Percentiles rank a stretch among this genome's conserved stretches.
Evolutionary conservation across 176 grass and related monocot species (phyloP).

Genomic region (Hordeum vulgare): DNA sequence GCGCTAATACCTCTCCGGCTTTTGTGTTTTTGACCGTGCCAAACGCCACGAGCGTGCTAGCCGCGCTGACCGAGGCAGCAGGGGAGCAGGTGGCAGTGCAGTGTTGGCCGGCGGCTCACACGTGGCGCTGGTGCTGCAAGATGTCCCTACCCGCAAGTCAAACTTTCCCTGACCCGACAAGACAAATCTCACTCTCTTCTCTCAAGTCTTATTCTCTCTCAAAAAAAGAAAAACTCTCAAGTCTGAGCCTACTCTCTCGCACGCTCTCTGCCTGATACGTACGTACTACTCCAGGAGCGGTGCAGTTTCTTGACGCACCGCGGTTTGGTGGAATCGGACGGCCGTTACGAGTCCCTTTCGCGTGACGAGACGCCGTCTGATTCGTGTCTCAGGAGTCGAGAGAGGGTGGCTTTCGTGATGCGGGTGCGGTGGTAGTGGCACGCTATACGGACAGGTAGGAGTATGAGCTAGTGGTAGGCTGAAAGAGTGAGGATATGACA

Average conservation of each 20-base stretch:
- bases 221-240: too few species aligned
- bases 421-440: too few species aligned
- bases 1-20: too few species aligned
- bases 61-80: background rate
- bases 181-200: background rate
- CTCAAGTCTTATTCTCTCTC: too few species aligned
- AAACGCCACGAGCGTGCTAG: background rate
- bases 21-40: background rate
- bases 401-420: too few species aligned
- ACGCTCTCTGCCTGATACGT: background rate
- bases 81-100: background rate
- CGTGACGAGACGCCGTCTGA: background rate
- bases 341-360: background rate
- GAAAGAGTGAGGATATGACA: background rate
- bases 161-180: background rate
- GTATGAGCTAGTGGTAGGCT: background rate
- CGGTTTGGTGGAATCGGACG: background rate
- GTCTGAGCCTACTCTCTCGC: background rate
- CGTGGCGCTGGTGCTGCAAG: background rate
- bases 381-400: background rate
- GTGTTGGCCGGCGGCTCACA: background rate
- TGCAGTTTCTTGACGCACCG: background rate
- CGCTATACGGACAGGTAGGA: background rate
- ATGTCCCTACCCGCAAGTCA: background rate
- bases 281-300: background rate